Evolutionary conservation across 192 early-diverging fungal genomes (phyloP).

Genomic region (Pilaira anomala): DNA sequence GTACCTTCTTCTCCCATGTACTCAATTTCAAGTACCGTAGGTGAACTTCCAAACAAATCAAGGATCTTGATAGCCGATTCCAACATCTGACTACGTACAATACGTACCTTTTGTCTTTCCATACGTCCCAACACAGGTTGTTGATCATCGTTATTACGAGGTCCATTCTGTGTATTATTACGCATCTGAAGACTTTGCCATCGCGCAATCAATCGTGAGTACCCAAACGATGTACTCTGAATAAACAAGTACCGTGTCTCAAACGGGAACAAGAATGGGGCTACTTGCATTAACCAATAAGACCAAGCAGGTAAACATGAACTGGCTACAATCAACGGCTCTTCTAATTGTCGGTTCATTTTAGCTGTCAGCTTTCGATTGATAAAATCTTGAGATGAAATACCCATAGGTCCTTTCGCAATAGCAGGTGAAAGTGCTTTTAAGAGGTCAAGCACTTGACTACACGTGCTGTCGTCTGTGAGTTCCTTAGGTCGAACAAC

Average conservation of each 20-base stretch:
- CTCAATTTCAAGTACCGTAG: constrained; percentile 84
- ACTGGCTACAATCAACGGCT: constrained; percentile 86
- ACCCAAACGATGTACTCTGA: constrained; percentile 85
- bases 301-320: constrained; percentile 78
- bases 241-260: constrained; percentile 75
- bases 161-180: constrained; percentile 25
- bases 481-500: not conserved
- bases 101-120: constrained; percentile 87
- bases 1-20: constrained; percentile 93
- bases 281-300: constrained; percentile 53
- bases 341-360: constrained; percentile 80
- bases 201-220: constrained; percentile 68
- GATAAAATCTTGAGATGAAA: constrained; percentile 51
- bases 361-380: constrained; percentile 85
- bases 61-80: constrained; percentile 86
- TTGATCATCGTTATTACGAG: constrained; percentile 40
- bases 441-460: constrained; percentile 39
- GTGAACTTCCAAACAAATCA: constrained; percentile 68
- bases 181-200: constrained; percentile 52
- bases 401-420: constrained; percentile 30
- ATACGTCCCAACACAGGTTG: constrained; percentile 63
- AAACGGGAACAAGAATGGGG: constrained; percentile 82
- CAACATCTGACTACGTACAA: constrained; percentile 71
- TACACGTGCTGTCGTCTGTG: constrained; percentile 5
- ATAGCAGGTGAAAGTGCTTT: constrained; percentile 40